Base-by-base conservation (phyloP, 2,329 filamentous ascomycete genomes). In the Aspergillus arachidicola region DNA sequence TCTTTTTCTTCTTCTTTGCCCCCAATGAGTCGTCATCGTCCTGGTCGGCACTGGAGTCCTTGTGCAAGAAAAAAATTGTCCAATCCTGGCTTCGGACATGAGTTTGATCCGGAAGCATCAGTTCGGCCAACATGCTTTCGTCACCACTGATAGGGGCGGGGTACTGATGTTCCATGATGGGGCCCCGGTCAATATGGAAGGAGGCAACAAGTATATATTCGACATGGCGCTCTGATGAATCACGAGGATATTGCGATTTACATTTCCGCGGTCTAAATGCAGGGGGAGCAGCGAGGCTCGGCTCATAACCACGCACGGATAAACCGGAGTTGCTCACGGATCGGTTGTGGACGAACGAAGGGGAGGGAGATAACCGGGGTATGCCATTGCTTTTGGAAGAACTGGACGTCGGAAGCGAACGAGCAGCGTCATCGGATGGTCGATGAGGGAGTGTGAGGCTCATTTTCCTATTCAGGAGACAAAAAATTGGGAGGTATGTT, bases 41-140 rank as follows among this genome's bases (percentile, higher is more conserved):
- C 64, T 95, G 94, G 62, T 92, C 90, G 57, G 90, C 88, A 64
- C 88, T 94, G 4, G 90, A 92, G 76, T 99, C 95, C 77, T 98
- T 98, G 81, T 99, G 95, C 61, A 99, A 78, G 76, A 99, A 99
- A 82, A 99, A 99, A 60, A 98, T 97, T 48, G 95, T 99, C 95
- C 95, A 99, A 77, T 99, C 95, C 79, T 98, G 94, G 73, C 91
- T 94, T 45, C 95, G 88, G 65, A 95, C 89, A 80, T 99, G 95
- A 26, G 94, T 93, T 79, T 98, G 94, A 78, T 99, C 95, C 0
- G 95, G 95, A 76, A 99, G 82, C 95, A 99, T 99, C 73, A 99
- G 87, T 82, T 99, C 95, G 7, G 95, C 95, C 74, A 99, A 81
- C 94, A 98, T 98, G 73, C 96, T 91, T 81, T 99, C 95, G 76